A percentile compares a stretch with the other conserved stretches of the same genome.
Conservation (phyloP, 1,284 basidiomycete species). For the Sporisorium graminicola region DNA sequence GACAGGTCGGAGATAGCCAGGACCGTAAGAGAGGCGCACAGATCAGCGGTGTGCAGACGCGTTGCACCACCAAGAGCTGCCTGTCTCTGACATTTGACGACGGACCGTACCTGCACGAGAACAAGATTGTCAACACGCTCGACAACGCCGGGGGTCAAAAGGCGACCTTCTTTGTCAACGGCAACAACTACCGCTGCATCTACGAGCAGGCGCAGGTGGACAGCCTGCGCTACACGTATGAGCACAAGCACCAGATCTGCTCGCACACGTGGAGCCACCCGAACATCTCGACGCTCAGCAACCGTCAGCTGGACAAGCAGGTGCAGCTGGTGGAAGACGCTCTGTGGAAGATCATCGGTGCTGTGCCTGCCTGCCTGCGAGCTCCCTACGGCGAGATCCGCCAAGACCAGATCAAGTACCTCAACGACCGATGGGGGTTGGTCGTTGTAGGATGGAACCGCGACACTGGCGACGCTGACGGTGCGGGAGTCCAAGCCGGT, state of each 20-base stretch:
- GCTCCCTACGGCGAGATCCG: constrained; percentile 56
- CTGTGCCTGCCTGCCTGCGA: constrained; percentile 56
- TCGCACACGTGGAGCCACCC: constrained; percentile 59
- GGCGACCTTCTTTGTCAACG: constrained; percentile 64
- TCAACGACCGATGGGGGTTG: constrained; percentile 54
- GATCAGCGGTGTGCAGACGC: constrained; percentile 31
- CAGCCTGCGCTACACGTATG: constrained; percentile 39
- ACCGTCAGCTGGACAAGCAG: constrained; percentile 51
- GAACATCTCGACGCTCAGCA: constrained; percentile 38
- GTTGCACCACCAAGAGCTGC: constrained; percentile 36
- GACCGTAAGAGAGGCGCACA: constrained; percentile 29
- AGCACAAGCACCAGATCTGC: constrained; percentile 56
- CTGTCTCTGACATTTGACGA: constrained; percentile 62
- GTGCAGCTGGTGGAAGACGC: constrained; percentile 60
- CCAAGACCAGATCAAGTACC: constrained; percentile 44
- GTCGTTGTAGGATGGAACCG: constrained; percentile 57
- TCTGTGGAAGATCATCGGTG: constrained; percentile 60
- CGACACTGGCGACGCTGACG: constrained; percentile 55
- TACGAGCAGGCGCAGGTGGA: constrained; percentile 36
- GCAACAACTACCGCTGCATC: constrained; percentile 61
- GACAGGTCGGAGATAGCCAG: background rate
- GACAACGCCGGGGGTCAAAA: constrained; percentile 37
- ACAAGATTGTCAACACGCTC: constrained; percentile 45
- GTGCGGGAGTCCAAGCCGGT: constrained; percentile 24
- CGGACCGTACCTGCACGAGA: constrained; percentile 51